Conservation (phyloP, 1,139 yeast species). For the Yamadazyma taylorii region DNA sequence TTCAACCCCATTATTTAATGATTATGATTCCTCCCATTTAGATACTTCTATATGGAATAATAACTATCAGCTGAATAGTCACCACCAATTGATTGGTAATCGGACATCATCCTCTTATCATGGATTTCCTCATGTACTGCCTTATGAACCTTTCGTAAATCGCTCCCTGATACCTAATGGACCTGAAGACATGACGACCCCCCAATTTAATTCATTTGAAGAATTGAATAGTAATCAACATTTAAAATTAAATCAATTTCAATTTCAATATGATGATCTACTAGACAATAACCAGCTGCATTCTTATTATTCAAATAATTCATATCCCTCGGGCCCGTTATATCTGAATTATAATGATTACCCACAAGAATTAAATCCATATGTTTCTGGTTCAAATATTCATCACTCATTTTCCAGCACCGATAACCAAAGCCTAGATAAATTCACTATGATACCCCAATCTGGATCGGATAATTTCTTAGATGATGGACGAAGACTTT, state of each 20-base stretch:
- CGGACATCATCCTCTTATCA: background rate
- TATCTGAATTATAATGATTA: too few species aligned
- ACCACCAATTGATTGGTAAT: too few species aligned
- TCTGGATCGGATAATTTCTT: too few species aligned
- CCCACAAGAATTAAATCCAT: too few species aligned
- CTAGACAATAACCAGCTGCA: background rate
- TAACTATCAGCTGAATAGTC: too few species aligned
- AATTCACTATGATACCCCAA: too few species aligned
- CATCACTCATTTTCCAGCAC: too few species aligned
- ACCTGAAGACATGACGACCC: background rate
- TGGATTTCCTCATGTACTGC: background rate
- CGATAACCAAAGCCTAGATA: too few species aligned
- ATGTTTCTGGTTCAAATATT: background rate
- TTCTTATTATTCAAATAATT: background rate
- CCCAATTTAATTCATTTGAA: background rate
- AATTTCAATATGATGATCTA: conserved; percentile 1
- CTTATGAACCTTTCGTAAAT: background rate
- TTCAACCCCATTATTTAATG: conserved; percentile 17
- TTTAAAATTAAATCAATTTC: background rate
- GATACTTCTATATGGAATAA: conserved; percentile 13
- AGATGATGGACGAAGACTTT: too few species aligned
- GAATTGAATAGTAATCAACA: background rate
- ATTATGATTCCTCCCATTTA: conserved; percentile 10
- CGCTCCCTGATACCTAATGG: too few species aligned
- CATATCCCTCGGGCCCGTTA: too few species aligned